phyloP scores from a whole-genome alignment of 768 basidiomycete species.

The Auriscalpium orientale region DNA sequence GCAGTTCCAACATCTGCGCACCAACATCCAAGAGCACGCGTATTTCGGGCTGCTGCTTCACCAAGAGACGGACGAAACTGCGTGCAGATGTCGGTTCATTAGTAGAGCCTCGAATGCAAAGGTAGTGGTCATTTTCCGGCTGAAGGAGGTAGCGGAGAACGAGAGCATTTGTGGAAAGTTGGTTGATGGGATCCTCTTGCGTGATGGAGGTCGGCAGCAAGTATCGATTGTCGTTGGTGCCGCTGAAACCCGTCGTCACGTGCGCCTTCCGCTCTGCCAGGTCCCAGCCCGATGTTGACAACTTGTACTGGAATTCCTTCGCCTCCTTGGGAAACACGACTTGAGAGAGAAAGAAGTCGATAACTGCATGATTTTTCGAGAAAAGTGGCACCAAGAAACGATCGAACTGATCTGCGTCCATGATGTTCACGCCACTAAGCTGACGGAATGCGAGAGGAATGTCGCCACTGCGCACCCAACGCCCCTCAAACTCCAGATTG shows the following conservation, averaged over 20 bases:
- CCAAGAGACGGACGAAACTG: conserved; percentile 26
- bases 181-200: conserved; percentile 31
- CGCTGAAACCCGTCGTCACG: conserved; percentile 44
- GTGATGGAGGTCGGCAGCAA: conserved; percentile 28
- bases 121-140: conserved; percentile 34
- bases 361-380: conserved; percentile 26
- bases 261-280: conserved; percentile 31
- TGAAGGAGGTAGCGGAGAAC: conserved; percentile 32
- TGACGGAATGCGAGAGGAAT: conserved; percentile 26
- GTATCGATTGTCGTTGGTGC: conserved; percentile 43
- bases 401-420: conserved; percentile 28
- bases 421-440: conserved; percentile 34
- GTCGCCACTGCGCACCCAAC: conserved; percentile 26
- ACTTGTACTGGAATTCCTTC: conserved; percentile 38
- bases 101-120: conserved; percentile 12
- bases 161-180: conserved; percentile 41
- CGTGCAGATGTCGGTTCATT: conserved; percentile 9
- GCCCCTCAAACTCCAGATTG: conserved; percentile 28
- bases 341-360: conserved; percentile 40
- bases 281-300: conserved; percentile 49
- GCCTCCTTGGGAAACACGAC: conserved; percentile 45
- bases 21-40: conserved; percentile 48
- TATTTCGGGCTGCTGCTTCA: conserved; percentile 30
- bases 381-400: conserved; percentile 28
- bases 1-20: conserved; percentile 47